Percentiles rank a stretch among this genome's conserved stretches.
Conservation (phyloP, 331 rosid species). For the Malus hybrid region DNA sequence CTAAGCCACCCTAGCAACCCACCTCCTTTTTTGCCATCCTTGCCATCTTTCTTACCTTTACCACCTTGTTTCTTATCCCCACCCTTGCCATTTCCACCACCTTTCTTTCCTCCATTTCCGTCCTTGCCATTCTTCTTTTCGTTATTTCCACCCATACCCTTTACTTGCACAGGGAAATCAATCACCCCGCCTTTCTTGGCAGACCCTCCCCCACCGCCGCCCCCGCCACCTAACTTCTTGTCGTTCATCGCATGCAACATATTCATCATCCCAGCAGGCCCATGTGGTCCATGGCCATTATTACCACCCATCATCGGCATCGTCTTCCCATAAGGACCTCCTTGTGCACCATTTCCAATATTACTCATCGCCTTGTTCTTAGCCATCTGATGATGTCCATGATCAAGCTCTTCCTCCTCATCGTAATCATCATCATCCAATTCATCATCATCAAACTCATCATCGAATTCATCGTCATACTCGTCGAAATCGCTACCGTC, state of each 20-base stretch:
- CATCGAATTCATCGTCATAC: constrained; percentile 50
- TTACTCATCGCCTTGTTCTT: constrained; percentile 6
- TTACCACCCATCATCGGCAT: background rate
- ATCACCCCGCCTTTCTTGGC: constrained; percentile 49
- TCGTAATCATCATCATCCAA: constrained; percentile 40
- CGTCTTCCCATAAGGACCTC: constrained; percentile 39
- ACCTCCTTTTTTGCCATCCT: constrained; percentile 13
- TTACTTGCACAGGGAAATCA: constrained; percentile 32
- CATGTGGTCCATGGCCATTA: constrained; percentile 26
- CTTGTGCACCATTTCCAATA: constrained; percentile 3
- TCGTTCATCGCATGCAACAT: constrained; percentile 38
- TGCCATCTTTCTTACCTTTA: constrained; percentile 11
- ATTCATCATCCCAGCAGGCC: constrained; percentile 35
- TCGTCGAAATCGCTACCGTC: constrained; percentile 30
- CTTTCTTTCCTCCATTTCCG: constrained; percentile 30
- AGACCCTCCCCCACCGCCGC: constrained; percentile 16
- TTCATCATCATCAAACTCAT: constrained; percentile 33
- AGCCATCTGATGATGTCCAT: constrained; percentile 25
- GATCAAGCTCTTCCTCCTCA: constrained; percentile 39
- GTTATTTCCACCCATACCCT: constrained; percentile 30
- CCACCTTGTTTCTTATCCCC: constrained; percentile 37
- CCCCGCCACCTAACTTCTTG: constrained; percentile 42
- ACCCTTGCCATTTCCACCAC: constrained; percentile 18
- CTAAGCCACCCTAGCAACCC: constrained; percentile 57
- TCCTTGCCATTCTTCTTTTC: constrained; percentile 30